Base-by-base conservation (phyloP, 345 rosid species). In the Gossypium raimondii region DNA sequence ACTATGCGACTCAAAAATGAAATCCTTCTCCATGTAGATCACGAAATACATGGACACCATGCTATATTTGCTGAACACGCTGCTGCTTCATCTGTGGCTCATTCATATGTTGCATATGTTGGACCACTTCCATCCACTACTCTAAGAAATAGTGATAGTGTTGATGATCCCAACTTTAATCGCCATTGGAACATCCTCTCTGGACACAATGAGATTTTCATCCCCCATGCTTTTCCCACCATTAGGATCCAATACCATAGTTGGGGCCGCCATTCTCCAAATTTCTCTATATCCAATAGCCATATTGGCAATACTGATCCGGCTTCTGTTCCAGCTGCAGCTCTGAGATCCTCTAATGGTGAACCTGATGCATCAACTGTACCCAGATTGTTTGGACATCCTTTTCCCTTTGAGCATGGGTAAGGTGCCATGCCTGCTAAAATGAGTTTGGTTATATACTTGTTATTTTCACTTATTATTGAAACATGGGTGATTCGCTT, bases 171-270 rank as follows among this genome's bases (percentile, higher is more conserved):
- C 16, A 85, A 77, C 70, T 67, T 80, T 71, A 85, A 80, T 74
- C 82, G 78, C 75, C 87, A 86, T 57, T 88, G 91, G 92, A 88
- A 76, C 67, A 83, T 80, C 76, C 81, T 75, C 74, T 78, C 86
- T 18, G 80, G 83, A 63, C 84, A 72, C 55, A 81, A 41, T 63
- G 92, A 84, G 66, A 80, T 78, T 74, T 81, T 84, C 64, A 70
- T 80, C 74, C 85, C 82, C 67, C 89, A 82, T 82, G 84, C 86
- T 67, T 77, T 85, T 80, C 86, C 89, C 75, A 85, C 89, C 60
- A 73, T 78, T 57, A 80, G 81, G 75, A 47, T 81, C 65, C 92
- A 86, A 13, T 87, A 86, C 18, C 83, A 77, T 64, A 76, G 73
- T 77, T 80, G 85, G 90, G 88, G 80, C 34, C 85, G 27, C 34